These are phyloP conservation scores for Candida parachauliodes DNA, from an alignment of 805 yeast genomes.

Conservation along the genomic window DNA sequence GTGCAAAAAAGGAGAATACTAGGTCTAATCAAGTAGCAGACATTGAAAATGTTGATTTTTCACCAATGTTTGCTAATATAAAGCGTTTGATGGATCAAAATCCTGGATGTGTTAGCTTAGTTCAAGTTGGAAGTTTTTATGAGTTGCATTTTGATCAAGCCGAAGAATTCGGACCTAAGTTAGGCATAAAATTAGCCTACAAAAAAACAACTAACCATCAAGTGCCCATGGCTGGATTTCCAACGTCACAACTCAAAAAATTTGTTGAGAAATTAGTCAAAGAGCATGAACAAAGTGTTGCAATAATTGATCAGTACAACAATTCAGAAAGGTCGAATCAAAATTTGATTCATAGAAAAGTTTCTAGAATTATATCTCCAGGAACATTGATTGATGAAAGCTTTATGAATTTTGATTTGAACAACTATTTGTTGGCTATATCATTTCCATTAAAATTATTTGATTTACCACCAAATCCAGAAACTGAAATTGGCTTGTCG, in stretches of 20 bases:
- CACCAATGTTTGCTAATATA: slow-evolving; percentile 34
- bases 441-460: slow-evolving; percentile 50
- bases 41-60: slow-evolving; percentile 14
- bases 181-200: slow-evolving; percentile 70
- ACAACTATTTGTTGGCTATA: slow-evolving; percentile 68
- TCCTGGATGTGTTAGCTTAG: slow-evolving; percentile 40
- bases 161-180: slow-evolving; percentile 58
- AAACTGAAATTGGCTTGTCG: slow-evolving; percentile 59
- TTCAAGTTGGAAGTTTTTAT: slow-evolving; percentile 85
- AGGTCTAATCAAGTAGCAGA: slow-evolving; percentile 5
- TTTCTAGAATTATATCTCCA: slow-evolving; percentile 81
- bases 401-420: slow-evolving; percentile 66
- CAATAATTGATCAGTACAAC: slow-evolving; percentile 68
- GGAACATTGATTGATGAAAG: slow-evolving; percentile 91
- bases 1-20: slow-evolving; percentile 30
- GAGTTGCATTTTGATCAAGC: slow-evolving; percentile 92
- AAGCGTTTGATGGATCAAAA: slow-evolving; percentile 29
- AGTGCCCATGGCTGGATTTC: slow-evolving; percentile 91
- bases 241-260: slow-evolving; percentile 63
- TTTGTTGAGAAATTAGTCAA: slow-evolving; percentile 73
- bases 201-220: slow-evolving; percentile 39
- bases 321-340: slow-evolving; percentile 17
- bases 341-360: slow-evolving; percentile 56
- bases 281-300: slow-evolving; percentile 68
- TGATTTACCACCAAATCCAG: slow-evolving; percentile 37